Percentiles rank a stretch among this genome's conserved stretches.
Conservation (phyloP, 345 rosid genomes). For the Citrus sinensis region DVS_A1.0 CM039167.1:4194501-4195000, state of each 20-base stretch:
- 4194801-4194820: conserved; percentile 66
- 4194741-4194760: background rate
- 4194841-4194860: conserved; percentile 88
- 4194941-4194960: conserved; percentile 83
- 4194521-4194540: background rate
- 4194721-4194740: background rate
- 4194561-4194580: background rate
- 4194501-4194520: background rate
- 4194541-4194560: background rate
- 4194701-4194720: background rate
- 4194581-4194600: background rate
- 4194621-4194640: background rate
- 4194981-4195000: background rate
- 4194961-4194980: conserved; percentile 62
- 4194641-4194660: background rate
- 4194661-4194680: background rate
- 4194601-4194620: background rate
- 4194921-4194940: conserved; percentile 89
- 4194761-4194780: background rate
- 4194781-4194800: background rate
- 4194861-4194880: conserved; percentile 84
- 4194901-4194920: conserved; percentile 92
- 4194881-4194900: conserved; percentile 82
- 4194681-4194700: background rate
- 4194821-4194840: conserved; percentile 83